phyloP scores from a whole-genome alignment of 805 yeast genomes.

The Ogataea ganodermae region DNA sequence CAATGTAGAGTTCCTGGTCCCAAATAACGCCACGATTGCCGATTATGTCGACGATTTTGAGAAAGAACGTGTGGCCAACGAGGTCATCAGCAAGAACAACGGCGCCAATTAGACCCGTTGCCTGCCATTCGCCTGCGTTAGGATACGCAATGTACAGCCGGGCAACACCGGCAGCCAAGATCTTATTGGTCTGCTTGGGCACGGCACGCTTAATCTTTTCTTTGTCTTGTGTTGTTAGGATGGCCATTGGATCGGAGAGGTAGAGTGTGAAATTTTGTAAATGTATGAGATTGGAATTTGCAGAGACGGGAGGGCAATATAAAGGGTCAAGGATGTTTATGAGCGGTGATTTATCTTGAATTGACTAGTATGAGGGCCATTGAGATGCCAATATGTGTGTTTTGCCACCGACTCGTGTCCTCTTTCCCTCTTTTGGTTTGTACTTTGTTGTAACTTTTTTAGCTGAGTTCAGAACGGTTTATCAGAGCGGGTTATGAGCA shows the following conservation, averaged over 20 bases:
- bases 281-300: not conserved
- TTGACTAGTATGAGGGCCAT: not conserved
- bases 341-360: not conserved
- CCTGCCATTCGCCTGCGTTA: constrained; percentile 75
- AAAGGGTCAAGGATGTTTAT: not conserved
- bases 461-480: not conserved
- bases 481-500: constrained; percentile 1
- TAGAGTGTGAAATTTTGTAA: not conserved
- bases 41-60: constrained; percentile 81
- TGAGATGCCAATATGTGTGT: not conserved
- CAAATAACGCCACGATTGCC: constrained; percentile 88
- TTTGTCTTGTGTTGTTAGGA: constrained; percentile 61
- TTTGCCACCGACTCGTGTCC: not conserved
- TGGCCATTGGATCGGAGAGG: constrained; percentile 3
- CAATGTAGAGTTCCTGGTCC: constrained; percentile 94
- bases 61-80: constrained; percentile 91
- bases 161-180: constrained; percentile 89
- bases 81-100: constrained; percentile 84
- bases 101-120: constrained; percentile 90
- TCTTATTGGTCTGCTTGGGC: constrained; percentile 85
- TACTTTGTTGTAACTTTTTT: not conserved
- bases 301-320: not conserved
- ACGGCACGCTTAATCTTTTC: constrained; percentile 86
- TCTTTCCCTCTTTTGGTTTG: not conserved
- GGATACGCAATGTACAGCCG: constrained; percentile 90